Percentiles rank a stretch among this genome's conserved stretches.
These are phyloP conservation scores for Gynostemma pentaphyllum DNA, from an alignment of 306 rosid genomes.

Conservation along the genomic window DNA sequence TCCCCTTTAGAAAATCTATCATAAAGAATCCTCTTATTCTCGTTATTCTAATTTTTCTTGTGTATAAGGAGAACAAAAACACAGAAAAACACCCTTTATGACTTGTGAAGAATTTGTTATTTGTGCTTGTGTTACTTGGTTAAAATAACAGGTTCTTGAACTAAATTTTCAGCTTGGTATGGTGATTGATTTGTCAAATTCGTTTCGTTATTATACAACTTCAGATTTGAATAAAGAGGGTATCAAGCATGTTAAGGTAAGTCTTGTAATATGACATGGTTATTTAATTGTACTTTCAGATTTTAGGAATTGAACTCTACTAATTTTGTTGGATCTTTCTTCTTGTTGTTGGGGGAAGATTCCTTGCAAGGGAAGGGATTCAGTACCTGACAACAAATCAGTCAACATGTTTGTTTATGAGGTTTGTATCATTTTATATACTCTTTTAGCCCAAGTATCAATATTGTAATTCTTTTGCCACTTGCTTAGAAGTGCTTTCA, in stretches of 20 bases:
- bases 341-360: constrained; percentile 48
- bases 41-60: neutral
- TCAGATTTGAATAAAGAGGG: constrained; percentile 85
- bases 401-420: constrained; percentile 85
- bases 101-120: neutral
- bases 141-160: neutral
- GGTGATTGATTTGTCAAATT: constrained; percentile 94
- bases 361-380: constrained; percentile 85
- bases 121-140: neutral
- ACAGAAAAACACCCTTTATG: neutral
- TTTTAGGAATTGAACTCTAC: constrained; percentile 9
- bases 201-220: constrained; percentile 77
- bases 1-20: too few species aligned
- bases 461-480: neutral
- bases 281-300: constrained; percentile 3
- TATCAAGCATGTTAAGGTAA: constrained; percentile 90
- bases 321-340: constrained; percentile 14
- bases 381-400: constrained; percentile 83
- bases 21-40: neutral
- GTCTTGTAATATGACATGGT: constrained; percentile 15
- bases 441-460: neutral
- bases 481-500: constrained; percentile 5
- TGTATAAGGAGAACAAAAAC: neutral
- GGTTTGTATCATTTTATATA: constrained; percentile 43
- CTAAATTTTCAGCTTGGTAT: constrained; percentile 76